Evolutionary conservation across 228 moss, liverwort and hornwort genomes (phyloP), one percentile per base, ranked within the genome.

Genomic region (Sphagnum fallax): DNA sequence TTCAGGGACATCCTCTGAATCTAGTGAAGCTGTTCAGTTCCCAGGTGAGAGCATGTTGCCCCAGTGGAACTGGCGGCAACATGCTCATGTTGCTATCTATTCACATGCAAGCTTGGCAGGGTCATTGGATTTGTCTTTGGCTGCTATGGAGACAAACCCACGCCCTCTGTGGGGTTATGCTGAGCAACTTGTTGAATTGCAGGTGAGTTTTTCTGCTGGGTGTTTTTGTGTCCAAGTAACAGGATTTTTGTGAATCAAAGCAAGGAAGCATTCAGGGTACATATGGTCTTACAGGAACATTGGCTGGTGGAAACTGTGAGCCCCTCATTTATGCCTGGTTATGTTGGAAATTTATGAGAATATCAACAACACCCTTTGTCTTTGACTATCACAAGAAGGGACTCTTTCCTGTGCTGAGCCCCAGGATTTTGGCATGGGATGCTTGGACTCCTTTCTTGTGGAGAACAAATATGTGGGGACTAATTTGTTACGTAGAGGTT

Each of bases 21-120:
- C 55, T 12, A 55, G 8, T 2, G 9, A 55, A 55, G 55, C 55
- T 32, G 32, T 32, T 32, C 55, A 81, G 57, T 66, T 72, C 52
- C 65, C 55, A 55, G 32, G 32, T 55, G 8, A 55, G 55, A 55
- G 9, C 12, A 55, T 49, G 53, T 71, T 87, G 60, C 87, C 87
- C 60, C 98, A 98, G 79, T 98, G 98, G 87, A 87, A 89, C 70
- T 91, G 97, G 92, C 82, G 79, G 74, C 88, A 87, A 72, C 86
- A 89, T 67, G 83, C 86, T 68, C 97, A 98, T 70, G 90, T 98
- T 18, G 94, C 98, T 8, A 98, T 98, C 61, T 98, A 90, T 71
- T 93, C 97, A 0, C 88, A 90, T 6, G 75, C 87, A 51, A 87
- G 87, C 75, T 62, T 83, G 70, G 83, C 80, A 47, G 83, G 82